Conservation (phyloP, 108 stramenopile genomes). For the Nannochloropsis granulata region DNA sequence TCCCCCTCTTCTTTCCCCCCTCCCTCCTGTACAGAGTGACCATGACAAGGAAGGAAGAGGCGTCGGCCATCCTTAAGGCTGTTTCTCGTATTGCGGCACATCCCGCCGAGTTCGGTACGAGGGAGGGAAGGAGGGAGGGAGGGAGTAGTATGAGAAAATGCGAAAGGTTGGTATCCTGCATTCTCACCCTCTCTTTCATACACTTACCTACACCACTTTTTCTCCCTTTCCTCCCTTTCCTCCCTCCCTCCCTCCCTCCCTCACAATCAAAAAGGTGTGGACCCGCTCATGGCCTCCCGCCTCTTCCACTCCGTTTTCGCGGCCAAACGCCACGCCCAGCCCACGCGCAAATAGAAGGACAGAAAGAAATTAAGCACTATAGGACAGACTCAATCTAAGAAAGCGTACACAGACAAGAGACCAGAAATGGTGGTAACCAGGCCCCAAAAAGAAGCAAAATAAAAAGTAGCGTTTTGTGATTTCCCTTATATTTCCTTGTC, state of each 20-base stretch:
- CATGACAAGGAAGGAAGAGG: neutral
- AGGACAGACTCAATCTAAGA: neutral
- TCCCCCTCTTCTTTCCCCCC: neutral
- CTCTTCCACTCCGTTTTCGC: neutral
- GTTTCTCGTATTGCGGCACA: neutral
- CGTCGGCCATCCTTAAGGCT: neutral
- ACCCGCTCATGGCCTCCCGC: neutral
- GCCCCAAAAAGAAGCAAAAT: too few species aligned
- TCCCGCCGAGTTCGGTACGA: neutral
- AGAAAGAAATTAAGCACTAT: neutral
- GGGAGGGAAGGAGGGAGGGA: neutral
- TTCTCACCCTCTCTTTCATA: too few species aligned
- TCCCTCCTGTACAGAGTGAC: neutral
- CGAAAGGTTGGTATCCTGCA: too few species aligned
- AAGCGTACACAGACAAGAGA: too few species aligned
- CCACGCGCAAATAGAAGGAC: neutral
- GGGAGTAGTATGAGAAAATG: neutral
- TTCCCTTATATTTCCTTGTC: too few species aligned
- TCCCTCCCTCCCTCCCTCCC: neutral
- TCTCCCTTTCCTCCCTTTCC: neutral
- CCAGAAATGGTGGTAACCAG: too few species aligned
- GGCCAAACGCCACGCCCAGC: neutral
- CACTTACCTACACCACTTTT: too few species aligned
- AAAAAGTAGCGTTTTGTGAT: too few species aligned
- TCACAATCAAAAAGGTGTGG: neutral